Percentiles rank a stretch among this genome's conserved stretches.
phyloP scores from a whole-genome alignment of 2,329 filamentous ascomycete species.

The Emmonsia crescens region DNA sequence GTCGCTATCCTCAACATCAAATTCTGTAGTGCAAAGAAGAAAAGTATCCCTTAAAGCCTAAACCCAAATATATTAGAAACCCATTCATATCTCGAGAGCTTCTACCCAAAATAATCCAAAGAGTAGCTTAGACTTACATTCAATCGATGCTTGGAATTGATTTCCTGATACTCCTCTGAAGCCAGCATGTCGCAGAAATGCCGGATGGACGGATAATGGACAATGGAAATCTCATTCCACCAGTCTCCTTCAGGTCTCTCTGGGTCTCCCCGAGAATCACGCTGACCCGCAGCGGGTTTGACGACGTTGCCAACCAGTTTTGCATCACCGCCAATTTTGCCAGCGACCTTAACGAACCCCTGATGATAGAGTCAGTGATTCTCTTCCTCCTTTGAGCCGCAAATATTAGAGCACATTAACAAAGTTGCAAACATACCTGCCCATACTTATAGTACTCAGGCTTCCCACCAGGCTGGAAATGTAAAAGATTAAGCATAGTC shows the following conservation, averaged over 20 bases:
- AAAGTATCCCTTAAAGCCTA: conserved; percentile 42
- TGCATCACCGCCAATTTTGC: conserved; percentile 45
- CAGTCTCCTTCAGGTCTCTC: conserved; percentile 20
- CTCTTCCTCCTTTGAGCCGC: neutral
- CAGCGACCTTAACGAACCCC: conserved; percentile 37
- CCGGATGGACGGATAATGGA: conserved; percentile 51
- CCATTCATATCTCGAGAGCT: neutral
- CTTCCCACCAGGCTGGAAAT: conserved; percentile 45
- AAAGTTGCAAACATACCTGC: conserved; percentile 37
- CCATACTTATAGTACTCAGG: conserved; percentile 48
- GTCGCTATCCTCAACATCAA: conserved; percentile 27
- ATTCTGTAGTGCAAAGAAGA: conserved; percentile 44
- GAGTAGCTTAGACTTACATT: conserved; percentile 21
- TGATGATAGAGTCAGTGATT: conserved; percentile 6
- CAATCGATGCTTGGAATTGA: conserved; percentile 44
- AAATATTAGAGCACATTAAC: neutral
- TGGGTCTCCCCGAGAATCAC: conserved; percentile 18
- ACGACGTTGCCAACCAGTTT: conserved; percentile 53
- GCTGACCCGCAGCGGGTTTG: conserved; percentile 10
- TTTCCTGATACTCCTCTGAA: conserved; percentile 47
- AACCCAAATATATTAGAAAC: neutral
- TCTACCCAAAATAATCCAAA: neutral
- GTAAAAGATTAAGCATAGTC: conserved; percentile 53
- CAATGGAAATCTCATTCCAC: conserved; percentile 56
- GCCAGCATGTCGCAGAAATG: conserved; percentile 54